These are phyloP conservation scores for Floccularia luteovirens DNA, from an alignment of 768 basidiomycete species.

Conservation along the genomic window DNA sequence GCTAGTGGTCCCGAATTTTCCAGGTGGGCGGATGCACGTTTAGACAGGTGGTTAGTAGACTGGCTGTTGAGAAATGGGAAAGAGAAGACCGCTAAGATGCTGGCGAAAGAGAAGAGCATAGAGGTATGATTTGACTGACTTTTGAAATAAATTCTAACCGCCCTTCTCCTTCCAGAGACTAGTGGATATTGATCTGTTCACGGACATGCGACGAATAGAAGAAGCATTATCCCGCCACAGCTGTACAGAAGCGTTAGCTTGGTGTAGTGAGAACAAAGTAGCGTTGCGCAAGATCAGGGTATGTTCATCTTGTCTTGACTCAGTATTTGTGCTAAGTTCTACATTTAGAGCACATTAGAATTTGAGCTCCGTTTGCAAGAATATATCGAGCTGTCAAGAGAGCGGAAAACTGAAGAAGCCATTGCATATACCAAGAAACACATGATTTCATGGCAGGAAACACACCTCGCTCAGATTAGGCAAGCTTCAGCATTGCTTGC, in stretches of 20 bases:
- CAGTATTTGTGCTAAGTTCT: neutral
- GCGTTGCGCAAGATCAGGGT: slow-evolving; percentile 91
- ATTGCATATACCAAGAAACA: slow-evolving; percentile 82
- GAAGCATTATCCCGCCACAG: slow-evolving; percentile 65
- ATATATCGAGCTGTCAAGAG: slow-evolving; percentile 85
- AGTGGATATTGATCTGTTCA: slow-evolving; percentile 89
- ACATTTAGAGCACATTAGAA: slow-evolving; percentile 79
- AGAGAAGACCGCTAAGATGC: slow-evolving; percentile 64
- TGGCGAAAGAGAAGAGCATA: slow-evolving; percentile 73
- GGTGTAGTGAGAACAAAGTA: slow-evolving; percentile 95
- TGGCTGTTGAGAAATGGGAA: slow-evolving; percentile 82
- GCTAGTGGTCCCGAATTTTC: slow-evolving; percentile 51
- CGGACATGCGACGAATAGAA: slow-evolving; percentile 84
- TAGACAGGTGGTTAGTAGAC: slow-evolving; percentile 90
- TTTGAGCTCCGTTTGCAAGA: slow-evolving; percentile 95
- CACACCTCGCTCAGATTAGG: slow-evolving; percentile 70
- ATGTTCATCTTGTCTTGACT: neutral
- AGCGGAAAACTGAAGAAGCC: slow-evolving; percentile 59
- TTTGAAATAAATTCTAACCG: neutral
- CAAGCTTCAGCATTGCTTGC: slow-evolving; percentile 75
- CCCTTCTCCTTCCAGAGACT: slow-evolving; percentile 48
- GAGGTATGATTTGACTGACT: slow-evolving; percentile 45
- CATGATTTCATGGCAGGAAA: slow-evolving; percentile 75
- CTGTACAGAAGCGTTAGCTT: slow-evolving; percentile 84
- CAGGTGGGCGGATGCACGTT: slow-evolving; percentile 71